A percentile compares a stretch with the other conserved stretches of the same genome.
phyloP scores from a whole-genome alignment of 345 rosid species.

The Psidium guajava region DNA sequence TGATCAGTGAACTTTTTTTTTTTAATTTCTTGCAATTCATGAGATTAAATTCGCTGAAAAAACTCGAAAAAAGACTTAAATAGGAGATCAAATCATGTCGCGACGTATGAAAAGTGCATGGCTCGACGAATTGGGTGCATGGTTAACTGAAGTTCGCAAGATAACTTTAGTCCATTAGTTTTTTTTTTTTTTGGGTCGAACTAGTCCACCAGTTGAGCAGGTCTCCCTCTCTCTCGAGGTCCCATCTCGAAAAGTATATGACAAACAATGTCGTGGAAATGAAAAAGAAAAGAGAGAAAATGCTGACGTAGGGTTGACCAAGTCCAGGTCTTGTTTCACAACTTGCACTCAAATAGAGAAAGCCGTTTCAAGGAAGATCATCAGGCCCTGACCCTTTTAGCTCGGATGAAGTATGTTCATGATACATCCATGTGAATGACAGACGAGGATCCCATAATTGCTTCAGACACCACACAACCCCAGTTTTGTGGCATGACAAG shows the following conservation, averaged over 20 bases:
- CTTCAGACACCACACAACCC: not conserved
- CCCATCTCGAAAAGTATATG: not conserved
- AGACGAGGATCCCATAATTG: not conserved
- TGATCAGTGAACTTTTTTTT: too few species aligned
- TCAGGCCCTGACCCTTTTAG: not conserved
- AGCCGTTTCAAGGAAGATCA: not conserved
- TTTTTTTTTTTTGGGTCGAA: too few species aligned
- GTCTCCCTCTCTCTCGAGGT: not conserved
- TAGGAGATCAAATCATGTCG: too few species aligned
- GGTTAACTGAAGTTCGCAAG: not conserved
- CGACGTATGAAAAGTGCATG: too few species aligned
- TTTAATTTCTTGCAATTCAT: not conserved
- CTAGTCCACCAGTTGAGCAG: not conserved
- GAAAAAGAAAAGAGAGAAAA: not conserved
- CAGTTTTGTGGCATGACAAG: not conserved
- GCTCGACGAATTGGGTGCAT: not conserved
- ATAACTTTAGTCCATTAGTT: not conserved
- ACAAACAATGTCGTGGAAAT: not conserved
- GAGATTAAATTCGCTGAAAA: not conserved
- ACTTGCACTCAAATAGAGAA: not conserved
- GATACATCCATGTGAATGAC: not conserved
- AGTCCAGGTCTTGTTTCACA: not conserved
- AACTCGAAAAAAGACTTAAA: rapidly evolving
- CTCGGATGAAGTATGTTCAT: not conserved
- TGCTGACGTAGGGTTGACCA: not conserved